phyloP scores from a whole-genome alignment of 441 rosid species.

The Lepidium campestre region DNA sequence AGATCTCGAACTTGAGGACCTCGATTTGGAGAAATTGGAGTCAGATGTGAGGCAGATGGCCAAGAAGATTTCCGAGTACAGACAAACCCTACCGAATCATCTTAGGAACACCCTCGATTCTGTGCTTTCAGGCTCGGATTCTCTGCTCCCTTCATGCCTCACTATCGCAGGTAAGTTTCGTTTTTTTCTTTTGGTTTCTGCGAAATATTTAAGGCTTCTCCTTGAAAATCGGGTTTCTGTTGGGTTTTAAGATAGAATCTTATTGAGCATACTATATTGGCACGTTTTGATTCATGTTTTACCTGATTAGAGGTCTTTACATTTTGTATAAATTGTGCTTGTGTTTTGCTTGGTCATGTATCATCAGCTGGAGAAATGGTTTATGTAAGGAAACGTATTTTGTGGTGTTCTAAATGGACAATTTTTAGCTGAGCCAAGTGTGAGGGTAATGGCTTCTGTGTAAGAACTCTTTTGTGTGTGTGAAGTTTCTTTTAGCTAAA shows the following conservation, averaged over 20 bases:
- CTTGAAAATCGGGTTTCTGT: background rate
- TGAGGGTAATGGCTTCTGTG: background rate
- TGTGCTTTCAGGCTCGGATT: constrained; percentile 23
- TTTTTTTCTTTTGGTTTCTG: background rate
- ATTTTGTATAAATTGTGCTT: background rate
- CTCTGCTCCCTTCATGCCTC: background rate
- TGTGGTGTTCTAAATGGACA: background rate
- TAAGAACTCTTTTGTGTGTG: background rate
- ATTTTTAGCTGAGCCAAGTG: background rate
- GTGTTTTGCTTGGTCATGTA: background rate
- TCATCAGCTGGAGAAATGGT: background rate
- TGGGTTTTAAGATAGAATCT: background rate
- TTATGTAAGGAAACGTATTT: background rate
- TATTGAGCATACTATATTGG: background rate
- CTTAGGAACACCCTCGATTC: constrained; percentile 24
- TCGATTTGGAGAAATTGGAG: constrained; percentile 24
- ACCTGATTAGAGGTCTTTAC: background rate
- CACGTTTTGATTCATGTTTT: background rate
- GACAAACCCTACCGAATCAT: constrained; percentile 25
- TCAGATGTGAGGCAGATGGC: constrained; percentile 21
- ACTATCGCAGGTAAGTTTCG: constrained; percentile 9
- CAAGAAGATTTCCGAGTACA: constrained; percentile 19
- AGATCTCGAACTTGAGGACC: background rate
- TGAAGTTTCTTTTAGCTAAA: background rate
- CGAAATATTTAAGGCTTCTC: background rate